phyloP scores from a whole-genome alignment of 192 early-diverging fungal genomes.

The Coemansia sp. region DNA sequence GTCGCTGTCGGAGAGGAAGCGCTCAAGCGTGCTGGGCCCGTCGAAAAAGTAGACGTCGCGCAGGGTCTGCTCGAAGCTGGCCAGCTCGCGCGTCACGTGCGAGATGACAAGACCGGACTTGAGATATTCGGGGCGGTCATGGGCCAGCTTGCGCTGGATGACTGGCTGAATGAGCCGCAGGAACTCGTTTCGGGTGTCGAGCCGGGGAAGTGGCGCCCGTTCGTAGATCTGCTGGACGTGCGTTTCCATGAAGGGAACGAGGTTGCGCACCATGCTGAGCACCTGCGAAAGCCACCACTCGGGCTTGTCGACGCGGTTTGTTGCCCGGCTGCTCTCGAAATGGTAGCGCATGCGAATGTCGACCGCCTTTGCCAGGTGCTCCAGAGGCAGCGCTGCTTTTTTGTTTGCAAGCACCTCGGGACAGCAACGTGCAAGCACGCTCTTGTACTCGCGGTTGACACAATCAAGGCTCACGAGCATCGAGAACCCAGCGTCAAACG shows the following conservation, averaged over 20 bases:
- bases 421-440: conserved; percentile 13
- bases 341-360: conserved; percentile 72
- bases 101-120: conserved; percentile 62
- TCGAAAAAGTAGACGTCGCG: conserved; percentile 62
- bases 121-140: conserved; percentile 57
- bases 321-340: conserved; percentile 69
- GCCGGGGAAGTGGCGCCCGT: conserved; percentile 36
- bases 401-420: conserved; percentile 9
- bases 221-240: conserved; percentile 68
- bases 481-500: conserved; percentile 38
- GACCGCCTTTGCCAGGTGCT: conserved; percentile 61
- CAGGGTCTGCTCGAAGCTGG: conserved; percentile 70
- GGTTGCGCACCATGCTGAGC: conserved; percentile 60
- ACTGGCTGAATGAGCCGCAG: conserved; percentile 60
- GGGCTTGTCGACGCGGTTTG: conserved; percentile 79
- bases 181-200: conserved; percentile 71
- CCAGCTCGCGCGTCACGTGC: conserved; percentile 66
- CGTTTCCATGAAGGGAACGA: conserved; percentile 65
- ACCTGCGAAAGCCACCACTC: conserved; percentile 77
- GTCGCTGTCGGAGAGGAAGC: conserved; percentile 58
- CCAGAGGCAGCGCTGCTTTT: conserved; percentile 52
- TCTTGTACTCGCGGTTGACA: conserved; percentile 17
- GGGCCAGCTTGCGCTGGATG: conserved; percentile 62
- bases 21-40: conserved; percentile 44
- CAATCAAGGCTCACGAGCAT: conserved; percentile 33